These are phyloP conservation scores for Saksenaea vasiformis DNA, from an alignment of 371 early-diverging fungal species.

Conservation along the genomic window DNA sequence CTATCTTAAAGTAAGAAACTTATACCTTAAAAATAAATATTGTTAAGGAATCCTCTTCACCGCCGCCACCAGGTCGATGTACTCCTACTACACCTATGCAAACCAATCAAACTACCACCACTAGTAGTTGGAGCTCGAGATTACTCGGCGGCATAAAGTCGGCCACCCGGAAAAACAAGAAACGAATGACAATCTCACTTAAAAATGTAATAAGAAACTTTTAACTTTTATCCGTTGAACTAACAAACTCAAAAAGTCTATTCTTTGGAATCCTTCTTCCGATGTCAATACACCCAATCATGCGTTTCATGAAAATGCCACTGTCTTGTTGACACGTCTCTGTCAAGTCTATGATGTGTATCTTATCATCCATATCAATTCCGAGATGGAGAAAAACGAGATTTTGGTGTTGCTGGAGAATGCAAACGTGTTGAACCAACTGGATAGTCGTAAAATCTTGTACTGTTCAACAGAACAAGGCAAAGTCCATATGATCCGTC, in stretches of 20 bases:
- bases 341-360: conserved; percentile 41
- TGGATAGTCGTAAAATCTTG: conserved; percentile 35
- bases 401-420: conserved; percentile 34
- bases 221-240: too few relatives aligned
- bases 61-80: conserved; percentile 5
- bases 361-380: conserved; percentile 42
- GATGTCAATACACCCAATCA: conserved; percentile 47
- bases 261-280: conserved; percentile 57
- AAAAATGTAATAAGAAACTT: conserved; percentile 37
- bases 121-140: conserved; percentile 36
- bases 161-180: conserved; percentile 29
- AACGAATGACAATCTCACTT: conserved; percentile 43
- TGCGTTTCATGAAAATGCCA: conserved; percentile 45
- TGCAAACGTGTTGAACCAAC: conserved; percentile 11
- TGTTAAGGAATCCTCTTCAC: conserved; percentile 5
- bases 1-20: too few relatives aligned
- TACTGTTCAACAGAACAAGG: conserved; percentile 52
- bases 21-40: too few relatives aligned
- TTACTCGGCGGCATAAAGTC: conserved; percentile 30
- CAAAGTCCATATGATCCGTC: conserved; percentile 51
- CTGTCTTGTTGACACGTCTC: conserved; percentile 25
- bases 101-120: background rate
- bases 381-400: conserved; percentile 34
- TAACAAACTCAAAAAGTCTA: conserved; percentile 43
- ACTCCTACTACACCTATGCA: background rate